phyloP scores from a whole-genome alignment of 805 yeast genomes.

The Candida mattraensis region DNA sequence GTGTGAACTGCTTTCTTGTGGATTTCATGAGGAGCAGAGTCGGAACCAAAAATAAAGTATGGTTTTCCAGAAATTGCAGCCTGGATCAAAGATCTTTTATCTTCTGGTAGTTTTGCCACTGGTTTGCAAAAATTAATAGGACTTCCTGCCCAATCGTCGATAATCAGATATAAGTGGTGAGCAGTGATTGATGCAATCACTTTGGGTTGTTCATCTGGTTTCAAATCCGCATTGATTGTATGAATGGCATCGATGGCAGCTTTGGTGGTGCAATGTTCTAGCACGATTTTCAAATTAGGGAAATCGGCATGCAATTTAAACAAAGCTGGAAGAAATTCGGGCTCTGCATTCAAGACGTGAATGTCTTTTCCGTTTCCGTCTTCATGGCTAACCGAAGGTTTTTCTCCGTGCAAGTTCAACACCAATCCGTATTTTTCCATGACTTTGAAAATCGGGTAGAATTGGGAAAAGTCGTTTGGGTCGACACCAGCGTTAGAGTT shows the following conservation, averaged over 20 bases:
- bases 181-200: slow-evolving; percentile 96
- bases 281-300: slow-evolving; percentile 80
- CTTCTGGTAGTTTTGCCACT: slow-evolving; percentile 90
- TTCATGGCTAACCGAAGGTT: slow-evolving; percentile 55
- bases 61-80: slow-evolving; percentile 94
- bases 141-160: slow-evolving; percentile 96
- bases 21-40: slow-evolving; percentile 95
- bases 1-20: slow-evolving; percentile 70
- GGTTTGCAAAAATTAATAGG: slow-evolving; percentile 97
- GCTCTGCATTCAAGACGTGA: slow-evolving; percentile 92
- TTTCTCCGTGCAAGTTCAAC: slow-evolving; percentile 93
- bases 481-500: slow-evolving; percentile 91
- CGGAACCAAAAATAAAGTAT: slow-evolving; percentile 94
- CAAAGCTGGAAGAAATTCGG: slow-evolving; percentile 86
- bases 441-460: slow-evolving; percentile 86
- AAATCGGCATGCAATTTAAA: slow-evolving; percentile 74
- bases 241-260: slow-evolving; percentile 81
- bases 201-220: slow-evolving; percentile 37
- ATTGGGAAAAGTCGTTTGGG: slow-evolving; percentile 84
- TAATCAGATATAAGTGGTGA: slow-evolving; percentile 84
- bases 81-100: slow-evolving; percentile 71
- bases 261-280: slow-evolving; percentile 93
- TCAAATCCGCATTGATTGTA: slow-evolving; percentile 52
- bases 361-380: slow-evolving; percentile 55
- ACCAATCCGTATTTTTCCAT: slow-evolving; percentile 79